Percentiles rank a stretch among this genome's conserved stretches.
Conservation (phyloP, 176 grass and related monocot genomes). For the Oryza brachyantha region DNA sequence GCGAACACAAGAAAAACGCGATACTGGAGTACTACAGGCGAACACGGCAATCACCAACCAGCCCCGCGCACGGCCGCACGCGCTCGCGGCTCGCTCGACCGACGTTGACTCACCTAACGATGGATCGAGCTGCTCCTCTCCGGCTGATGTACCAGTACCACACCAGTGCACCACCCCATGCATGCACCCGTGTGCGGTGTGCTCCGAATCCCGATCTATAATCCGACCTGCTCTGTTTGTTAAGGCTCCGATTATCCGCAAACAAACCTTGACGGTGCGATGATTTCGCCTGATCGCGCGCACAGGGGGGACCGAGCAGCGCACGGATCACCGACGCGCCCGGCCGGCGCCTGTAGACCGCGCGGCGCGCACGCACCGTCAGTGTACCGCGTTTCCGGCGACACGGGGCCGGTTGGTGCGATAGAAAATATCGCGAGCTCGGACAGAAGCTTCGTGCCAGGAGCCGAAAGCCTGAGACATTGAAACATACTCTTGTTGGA, state of each 20-base stretch:
- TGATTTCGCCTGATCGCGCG: neutral
- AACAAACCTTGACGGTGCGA: neutral
- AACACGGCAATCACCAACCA: conserved; percentile 3
- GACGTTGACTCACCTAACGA: conserved; percentile 11
- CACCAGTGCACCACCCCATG: no score
- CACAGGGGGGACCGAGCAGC: neutral
- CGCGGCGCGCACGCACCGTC: neutral
- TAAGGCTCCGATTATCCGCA: neutral
- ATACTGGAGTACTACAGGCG: neutral
- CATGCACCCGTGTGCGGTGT: conserved; percentile 9
- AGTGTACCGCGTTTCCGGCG: neutral
- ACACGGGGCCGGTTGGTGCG: neutral
- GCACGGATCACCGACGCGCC: conserved; percentile 4
- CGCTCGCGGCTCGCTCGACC: neutral
- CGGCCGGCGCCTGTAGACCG: neutral
- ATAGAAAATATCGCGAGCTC: neutral
- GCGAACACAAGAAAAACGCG: neutral
- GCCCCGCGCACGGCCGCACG: neutral
- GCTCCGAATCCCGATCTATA: conserved; percentile 4
- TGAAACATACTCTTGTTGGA: conserved; percentile 25
- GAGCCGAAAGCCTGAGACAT: neutral
- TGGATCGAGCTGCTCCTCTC: neutral
- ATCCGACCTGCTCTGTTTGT: neutral
- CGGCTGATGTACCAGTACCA: no score
- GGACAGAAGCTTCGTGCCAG: conserved; percentile 40